These are phyloP conservation scores for Passiflora organensis DNA, from an alignment of 345 rosid species.

Conservation along the genomic window DNA sequence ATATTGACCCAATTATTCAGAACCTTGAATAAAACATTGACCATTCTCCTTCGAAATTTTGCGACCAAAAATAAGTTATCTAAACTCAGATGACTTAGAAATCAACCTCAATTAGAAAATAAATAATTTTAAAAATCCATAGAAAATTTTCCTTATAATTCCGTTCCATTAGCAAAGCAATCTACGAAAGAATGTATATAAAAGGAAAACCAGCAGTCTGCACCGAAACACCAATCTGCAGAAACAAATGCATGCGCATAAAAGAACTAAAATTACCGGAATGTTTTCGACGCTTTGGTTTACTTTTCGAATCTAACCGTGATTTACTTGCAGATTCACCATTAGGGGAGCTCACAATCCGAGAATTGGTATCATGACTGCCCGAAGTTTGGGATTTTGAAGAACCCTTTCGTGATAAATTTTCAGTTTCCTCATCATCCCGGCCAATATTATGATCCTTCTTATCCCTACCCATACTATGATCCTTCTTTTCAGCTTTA, in stretches of 20 bases:
- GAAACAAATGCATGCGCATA: background rate
- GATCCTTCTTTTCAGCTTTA: conserved; percentile 28
- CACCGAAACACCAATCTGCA: too few species aligned
- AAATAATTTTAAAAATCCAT: too few species aligned
- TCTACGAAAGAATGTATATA: too few species aligned
- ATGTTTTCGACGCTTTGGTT: conserved; percentile 56
- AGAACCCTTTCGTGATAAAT: conserved; percentile 31
- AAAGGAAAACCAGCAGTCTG: background rate
- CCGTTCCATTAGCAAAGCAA: too few species aligned
- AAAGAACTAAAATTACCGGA: conserved; percentile 30
- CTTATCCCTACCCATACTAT: conserved; percentile 29
- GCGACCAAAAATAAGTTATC: too few species aligned
- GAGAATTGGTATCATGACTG: conserved; percentile 18
- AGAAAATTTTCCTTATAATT: too few species aligned
- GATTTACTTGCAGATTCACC: conserved; percentile 43
- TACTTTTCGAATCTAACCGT: conserved; percentile 46
- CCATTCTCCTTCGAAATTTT: too few species aligned
- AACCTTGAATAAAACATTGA: too few species aligned
- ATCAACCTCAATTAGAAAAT: too few species aligned
- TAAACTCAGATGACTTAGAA: too few species aligned
- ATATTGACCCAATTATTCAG: too few species aligned
- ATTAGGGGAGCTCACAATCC: conserved; percentile 12
- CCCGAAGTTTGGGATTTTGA: conserved; percentile 19
- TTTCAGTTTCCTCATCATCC: conserved; percentile 29
- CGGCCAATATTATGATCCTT: conserved; percentile 33